Evolutionary conservation across 2,329 filamentous ascomycete genomes (phyloP), one percentile per base, ranked within the genome.

Genomic region (Exophiala alcalophila): DNA sequence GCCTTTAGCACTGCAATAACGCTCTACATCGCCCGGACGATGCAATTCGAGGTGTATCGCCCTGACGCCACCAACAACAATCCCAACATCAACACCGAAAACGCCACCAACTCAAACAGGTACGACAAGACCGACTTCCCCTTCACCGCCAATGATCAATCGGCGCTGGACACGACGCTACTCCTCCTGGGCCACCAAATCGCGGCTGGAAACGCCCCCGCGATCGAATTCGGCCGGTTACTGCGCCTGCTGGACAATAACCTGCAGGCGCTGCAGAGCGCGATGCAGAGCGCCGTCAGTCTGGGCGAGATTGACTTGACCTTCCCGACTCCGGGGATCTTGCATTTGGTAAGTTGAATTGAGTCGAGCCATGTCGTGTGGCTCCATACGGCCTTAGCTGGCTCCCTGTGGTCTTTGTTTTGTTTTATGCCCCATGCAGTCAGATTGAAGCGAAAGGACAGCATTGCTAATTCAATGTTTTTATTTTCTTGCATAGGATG

Each of bases 1-100:
- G 40, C 45, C 12, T 48, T 48, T 16, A 48, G 34, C 9, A 35
- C 45, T 5, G 40, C 45, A 18, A 40, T 48, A 20, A 23, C 24
- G n/a, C 35, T 48, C 3, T 29, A 48, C 16, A 19, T 48, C 23
- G 40, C 40, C 11, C 30, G 31, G 19, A 23, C 26, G 5, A 21
- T 40, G 19, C 28, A 14, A 15, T 28, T 25, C 7, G 32, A 26
- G 24, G 24, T 21, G 7, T 36, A 35, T 26, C n/a, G n/a, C n/a
- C n/a, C n/a, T n/a, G n/a, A n/a, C n/a, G n/a, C n/a, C n/a, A n/a
- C n/a, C n/a, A n/a, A n/a, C n/a, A n/a, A n/a, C n/a, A n/a, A n/a
- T n/a, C 23, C 5, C 18, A 29, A 28, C 24, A 29, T 28, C 14
- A 24, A 35, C 19, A 12, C 23, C 14, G n/a, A n/a, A n/a, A n/a